Evolutionary conservation across 208 protist genomes (phyloP).

Genomic region (Spongospora subterranea): DNA sequence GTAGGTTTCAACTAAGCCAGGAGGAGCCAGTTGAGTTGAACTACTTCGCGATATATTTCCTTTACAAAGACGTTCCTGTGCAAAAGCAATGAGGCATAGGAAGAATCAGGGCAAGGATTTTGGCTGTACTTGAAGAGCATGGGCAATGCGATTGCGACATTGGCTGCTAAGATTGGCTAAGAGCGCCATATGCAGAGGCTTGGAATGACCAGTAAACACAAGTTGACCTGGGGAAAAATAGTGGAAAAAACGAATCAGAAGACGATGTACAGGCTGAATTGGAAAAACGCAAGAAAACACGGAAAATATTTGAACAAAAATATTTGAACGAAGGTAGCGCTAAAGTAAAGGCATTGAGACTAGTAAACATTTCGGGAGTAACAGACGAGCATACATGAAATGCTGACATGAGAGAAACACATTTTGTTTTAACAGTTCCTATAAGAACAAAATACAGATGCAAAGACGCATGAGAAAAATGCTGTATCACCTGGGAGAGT

Average conservation of each 20-base stretch:
- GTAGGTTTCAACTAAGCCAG: slow-evolving; percentile 31
- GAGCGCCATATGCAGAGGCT: slow-evolving; percentile 17
- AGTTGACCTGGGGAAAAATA: slow-evolving; percentile 13
- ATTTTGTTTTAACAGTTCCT: neutral
- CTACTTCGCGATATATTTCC: neutral
- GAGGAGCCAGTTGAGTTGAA: neutral
- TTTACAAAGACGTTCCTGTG: neutral
- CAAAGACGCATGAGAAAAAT: neutral
- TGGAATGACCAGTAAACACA: slow-evolving; percentile 34
- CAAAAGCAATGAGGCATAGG: neutral
- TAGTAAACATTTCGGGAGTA: no score
- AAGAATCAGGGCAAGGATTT: neutral
- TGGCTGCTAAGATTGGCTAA: slow-evolving; percentile 15
- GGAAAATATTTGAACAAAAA: no score
- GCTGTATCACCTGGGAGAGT: neutral
- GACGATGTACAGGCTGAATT: neutral
- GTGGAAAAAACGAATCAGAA: neutral
- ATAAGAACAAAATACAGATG: neutral
- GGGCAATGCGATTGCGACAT: slow-evolving; percentile 19
- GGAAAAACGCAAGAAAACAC: no score
- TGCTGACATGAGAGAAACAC: no score
- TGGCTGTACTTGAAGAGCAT: neutral
- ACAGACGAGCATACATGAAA: no score
- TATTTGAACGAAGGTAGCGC: no score
- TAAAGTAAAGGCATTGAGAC: no score